Conservation (phyloP, 1,139 yeast species). For the Kodamaea sp. region DNA sequence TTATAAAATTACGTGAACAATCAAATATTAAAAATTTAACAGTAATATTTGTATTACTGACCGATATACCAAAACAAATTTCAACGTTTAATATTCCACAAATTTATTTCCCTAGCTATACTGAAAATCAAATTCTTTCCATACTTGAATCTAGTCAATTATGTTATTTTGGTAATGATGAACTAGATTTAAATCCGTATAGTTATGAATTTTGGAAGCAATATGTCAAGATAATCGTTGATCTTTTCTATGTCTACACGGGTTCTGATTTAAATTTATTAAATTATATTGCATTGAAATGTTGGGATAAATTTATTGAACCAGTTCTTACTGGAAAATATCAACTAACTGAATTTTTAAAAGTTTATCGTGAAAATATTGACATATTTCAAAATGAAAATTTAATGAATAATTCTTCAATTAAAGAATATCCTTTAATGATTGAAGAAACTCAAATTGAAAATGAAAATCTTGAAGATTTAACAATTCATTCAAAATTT, state of each 20-base stretch:
- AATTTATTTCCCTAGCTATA: conserved; percentile 46
- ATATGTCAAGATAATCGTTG: conserved; percentile 49
- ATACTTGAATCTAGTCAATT: conserved; percentile 32
- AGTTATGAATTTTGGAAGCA: conserved; percentile 43
- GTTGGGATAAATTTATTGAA: conserved; percentile 52
- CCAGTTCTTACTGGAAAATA: conserved; percentile 35
- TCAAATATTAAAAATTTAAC: conserved; percentile 28
- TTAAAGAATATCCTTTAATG: conserved; percentile 25
- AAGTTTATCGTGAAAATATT: conserved; percentile 43
- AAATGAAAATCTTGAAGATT: conserved; percentile 28
- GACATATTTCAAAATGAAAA: conserved; percentile 40
- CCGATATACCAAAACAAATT: conserved; percentile 47
- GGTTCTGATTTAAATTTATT: conserved; percentile 50
- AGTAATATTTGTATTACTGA: conserved; percentile 31
- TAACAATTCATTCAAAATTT: conserved; percentile 57
- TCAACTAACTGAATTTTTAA: conserved; percentile 39
- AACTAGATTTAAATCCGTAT: conserved; percentile 14
- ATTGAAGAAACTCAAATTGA: conserved; percentile 14
- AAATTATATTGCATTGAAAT: conserved; percentile 35
- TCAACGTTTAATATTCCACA: conserved; percentile 49
- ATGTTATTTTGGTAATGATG: conserved; percentile 22
- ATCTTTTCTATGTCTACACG: conserved; percentile 48
- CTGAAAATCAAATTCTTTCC: conserved; percentile 34
- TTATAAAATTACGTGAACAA: conserved; percentile 46
- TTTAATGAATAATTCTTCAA: conserved; percentile 33